A percentile compares a stretch with the other conserved stretches of the same genome.
Conservation (phyloP, 345 rosid genomes). For the Kernera saxatilis region DNA sequence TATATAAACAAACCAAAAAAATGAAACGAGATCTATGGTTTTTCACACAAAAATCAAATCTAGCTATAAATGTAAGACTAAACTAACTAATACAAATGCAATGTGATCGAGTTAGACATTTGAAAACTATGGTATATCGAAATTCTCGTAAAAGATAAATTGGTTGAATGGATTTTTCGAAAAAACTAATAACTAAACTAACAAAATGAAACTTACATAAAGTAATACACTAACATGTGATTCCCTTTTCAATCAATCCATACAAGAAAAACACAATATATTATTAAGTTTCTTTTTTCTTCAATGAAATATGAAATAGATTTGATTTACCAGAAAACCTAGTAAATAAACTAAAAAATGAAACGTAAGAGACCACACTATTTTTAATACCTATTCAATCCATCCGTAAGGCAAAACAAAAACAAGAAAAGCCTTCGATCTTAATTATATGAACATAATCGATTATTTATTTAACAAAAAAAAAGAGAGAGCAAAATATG, state of each 20-base stretch:
- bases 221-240: background rate
- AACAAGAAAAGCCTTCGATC: background rate
- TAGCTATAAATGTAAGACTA: background rate
- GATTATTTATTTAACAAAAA: background rate
- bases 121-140: background rate
- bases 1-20: background rate
- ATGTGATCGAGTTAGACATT: no score
- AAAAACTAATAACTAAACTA: background rate
- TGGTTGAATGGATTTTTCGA: background rate
- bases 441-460: background rate
- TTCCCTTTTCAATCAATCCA: background rate
- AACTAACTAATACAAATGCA: background rate
- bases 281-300: background rate
- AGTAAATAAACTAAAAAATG: background rate
- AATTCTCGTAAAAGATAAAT: background rate
- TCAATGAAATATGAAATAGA: background rate
- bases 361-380: background rate
- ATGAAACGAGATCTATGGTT: background rate
- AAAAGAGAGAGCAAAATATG: background rate
- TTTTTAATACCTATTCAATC: background rate
- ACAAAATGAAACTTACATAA: background rate
- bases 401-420: background rate
- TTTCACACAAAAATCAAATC: background rate
- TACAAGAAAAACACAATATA: background rate
- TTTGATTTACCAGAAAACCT: background rate